phyloP scores from a whole-genome alignment of 1,284 basidiomycete genomes.

The Exobasidium cylindrosporum region DNA sequence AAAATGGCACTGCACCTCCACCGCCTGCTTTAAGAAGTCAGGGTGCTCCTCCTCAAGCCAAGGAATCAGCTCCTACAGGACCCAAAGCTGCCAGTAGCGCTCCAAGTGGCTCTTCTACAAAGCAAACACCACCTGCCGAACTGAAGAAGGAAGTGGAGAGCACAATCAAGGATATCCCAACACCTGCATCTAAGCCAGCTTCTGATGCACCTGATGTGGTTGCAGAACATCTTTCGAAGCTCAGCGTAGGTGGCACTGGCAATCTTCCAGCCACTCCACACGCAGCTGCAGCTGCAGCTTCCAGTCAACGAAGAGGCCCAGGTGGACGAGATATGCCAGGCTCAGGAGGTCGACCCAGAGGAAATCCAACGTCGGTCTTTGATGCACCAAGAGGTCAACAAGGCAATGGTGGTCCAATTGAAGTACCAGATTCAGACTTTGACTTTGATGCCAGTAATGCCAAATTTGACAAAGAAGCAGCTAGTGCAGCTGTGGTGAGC shows the following conservation, averaged over 20 bases:
- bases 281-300: constrained; percentile 31
- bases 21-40: background rate
- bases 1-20: background rate
- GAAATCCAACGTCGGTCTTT: constrained; percentile 14
- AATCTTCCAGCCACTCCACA: constrained; percentile 37
- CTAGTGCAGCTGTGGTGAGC: background rate
- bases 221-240: constrained; percentile 38
- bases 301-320: background rate
- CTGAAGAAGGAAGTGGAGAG: constrained; percentile 10
- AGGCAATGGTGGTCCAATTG: constrained; percentile 12
- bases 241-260: constrained; percentile 23
- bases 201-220: constrained; percentile 31
- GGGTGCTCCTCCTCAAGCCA: background rate
- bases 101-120: background rate
- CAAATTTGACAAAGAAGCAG: constrained; percentile 38
- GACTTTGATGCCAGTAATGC: constrained; percentile 54
- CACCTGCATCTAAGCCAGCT: background rate
- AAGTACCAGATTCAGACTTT: constrained; percentile 42
- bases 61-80: background rate
- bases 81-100: background rate
- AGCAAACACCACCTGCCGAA: background rate
- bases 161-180: constrained; percentile 7
- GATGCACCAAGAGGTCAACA: background rate
- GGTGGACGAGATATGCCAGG: constrained; percentile 12
- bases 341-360: constrained; percentile 15